Evolutionary conservation across 108 stramenopile genomes (phyloP), one percentile per base, ranked within the genome.

Genomic region (Nannochloropsis gaditana): DNA sequence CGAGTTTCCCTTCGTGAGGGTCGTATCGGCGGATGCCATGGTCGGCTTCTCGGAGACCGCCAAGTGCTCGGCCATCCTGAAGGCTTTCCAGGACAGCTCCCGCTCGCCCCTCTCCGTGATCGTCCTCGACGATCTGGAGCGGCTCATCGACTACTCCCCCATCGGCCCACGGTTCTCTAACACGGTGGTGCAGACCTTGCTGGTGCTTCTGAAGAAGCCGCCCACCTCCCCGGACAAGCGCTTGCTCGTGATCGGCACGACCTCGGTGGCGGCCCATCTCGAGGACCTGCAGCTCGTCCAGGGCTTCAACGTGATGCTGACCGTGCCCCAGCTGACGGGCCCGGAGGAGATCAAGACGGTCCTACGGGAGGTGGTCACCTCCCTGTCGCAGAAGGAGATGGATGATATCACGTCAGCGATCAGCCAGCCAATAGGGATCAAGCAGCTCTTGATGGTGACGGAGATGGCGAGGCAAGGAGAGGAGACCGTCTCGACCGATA

Each of bases 141-240:
- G 99, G 41, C 89, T 99, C 80, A 98, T 99, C 88, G 99, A 99
- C 82, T 99, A 97, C 89, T 94, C 95, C 9, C 93, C 94, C 21
- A 96, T 98, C 47, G 99, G 99, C 43, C 96, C 96, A 2, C 94
- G 97, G 21, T 98, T 99, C 87, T 94, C 93, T 82, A 99, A 99
- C 91, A 90, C 94, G 11, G 97, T 98, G 42, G 92, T 99, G 42
- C 99, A 99, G 90, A 96, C 98, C 2, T 91, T 99, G 17, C 90
- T 99, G 59, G 95, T 99, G 10, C 87, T 99, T 84, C 91, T 99
- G 84, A 96, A 97, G 92, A 98, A 97, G 93, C 91, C 93, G 79
- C 96, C 98, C 11, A 95, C 96, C 9, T 82, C 73, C 42, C n/a
- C 41, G 44, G 44, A 44, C n/a, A 83, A 85, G 44, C 92, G 93